Percentiles rank a stretch among this genome's conserved stretches.
Conservation (phyloP, 495 filamentous ascomycete genomes). For the Aspergillus funiculosus region DNA sequence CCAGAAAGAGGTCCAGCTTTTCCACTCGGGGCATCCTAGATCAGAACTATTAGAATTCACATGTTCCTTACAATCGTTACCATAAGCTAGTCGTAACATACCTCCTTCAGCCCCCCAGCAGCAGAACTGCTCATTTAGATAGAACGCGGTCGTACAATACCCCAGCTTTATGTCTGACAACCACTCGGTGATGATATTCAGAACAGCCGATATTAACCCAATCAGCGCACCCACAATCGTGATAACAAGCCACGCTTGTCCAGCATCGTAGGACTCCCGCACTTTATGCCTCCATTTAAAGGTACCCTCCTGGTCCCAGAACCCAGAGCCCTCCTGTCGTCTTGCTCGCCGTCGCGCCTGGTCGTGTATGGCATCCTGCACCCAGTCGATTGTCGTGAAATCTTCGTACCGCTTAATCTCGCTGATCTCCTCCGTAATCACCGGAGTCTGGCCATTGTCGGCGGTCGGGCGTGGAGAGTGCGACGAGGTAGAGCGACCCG, state of each 20-base stretch:
- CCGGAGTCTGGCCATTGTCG: slow-evolving; percentile 42
- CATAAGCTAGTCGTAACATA: slow-evolving; percentile 26
- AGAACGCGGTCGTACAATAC: slow-evolving; percentile 90
- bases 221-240: slow-evolving; percentile 90
- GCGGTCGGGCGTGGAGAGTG: slow-evolving; percentile 33
- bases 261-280: slow-evolving; percentile 87
- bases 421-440: slow-evolving; percentile 89
- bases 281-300: slow-evolving; percentile 78
- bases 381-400: slow-evolving; percentile 99
- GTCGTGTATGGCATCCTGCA: slow-evolving; percentile 92
- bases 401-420: slow-evolving; percentile 97
- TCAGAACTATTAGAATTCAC: slow-evolving; percentile 3
- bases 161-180: slow-evolving; percentile 92
- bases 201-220: slow-evolving; percentile 83
- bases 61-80: not conserved
- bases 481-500: slow-evolving; percentile 61
- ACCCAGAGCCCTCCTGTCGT: slow-evolving; percentile 65
- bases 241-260: slow-evolving; percentile 96
- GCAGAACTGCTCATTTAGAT: slow-evolving; percentile 96
- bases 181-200: slow-evolving; percentile 98
- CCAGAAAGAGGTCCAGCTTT: slow-evolving; percentile 74
- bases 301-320: slow-evolving; percentile 65
- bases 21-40: slow-evolving; percentile 81
- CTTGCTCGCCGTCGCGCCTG: slow-evolving; percentile 72
- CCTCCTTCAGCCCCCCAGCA: slow-evolving; percentile 94